These are phyloP conservation scores for Cystofilobasidium macerans DNA, from an alignment of 768 basidiomycete species.

Conservation along the genomic window DNA sequence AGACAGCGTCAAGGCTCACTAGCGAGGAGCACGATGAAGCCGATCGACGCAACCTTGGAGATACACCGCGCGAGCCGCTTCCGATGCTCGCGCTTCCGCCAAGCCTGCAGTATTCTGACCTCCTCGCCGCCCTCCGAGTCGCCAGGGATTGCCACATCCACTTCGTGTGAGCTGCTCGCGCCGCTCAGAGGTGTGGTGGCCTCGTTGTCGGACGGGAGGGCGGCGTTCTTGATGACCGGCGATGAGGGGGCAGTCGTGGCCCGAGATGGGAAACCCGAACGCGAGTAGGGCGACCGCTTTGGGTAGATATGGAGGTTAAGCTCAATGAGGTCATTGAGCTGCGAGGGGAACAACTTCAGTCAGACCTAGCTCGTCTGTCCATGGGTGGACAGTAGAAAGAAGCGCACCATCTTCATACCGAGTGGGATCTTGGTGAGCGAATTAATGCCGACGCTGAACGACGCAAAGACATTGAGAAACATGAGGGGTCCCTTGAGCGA, in stretches of 20 bases:
- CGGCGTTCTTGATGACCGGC: not conserved
- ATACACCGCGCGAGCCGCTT: slow-evolving; percentile 33
- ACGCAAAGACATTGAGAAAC: slow-evolving; percentile 56
- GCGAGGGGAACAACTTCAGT: slow-evolving; percentile 8
- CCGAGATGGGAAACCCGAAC: slow-evolving; percentile 8
- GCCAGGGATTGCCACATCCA: slow-evolving; percentile 34
- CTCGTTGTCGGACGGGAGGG: slow-evolving; percentile 23
- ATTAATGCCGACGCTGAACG: slow-evolving; percentile 53
- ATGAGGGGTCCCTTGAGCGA: slow-evolving; percentile 57
- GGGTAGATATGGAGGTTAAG: slow-evolving; percentile 58
- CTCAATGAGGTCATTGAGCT: slow-evolving; percentile 76
- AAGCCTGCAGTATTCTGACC: not conserved
- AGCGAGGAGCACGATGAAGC: slow-evolving; percentile 56
- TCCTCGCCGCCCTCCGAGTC: slow-evolving; percentile 5
- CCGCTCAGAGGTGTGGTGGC: not conserved
- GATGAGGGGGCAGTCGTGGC: slow-evolving; percentile 2
- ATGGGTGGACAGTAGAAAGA: not conserved
- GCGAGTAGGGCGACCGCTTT: not conserved
- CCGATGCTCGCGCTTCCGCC: slow-evolving; percentile 13
- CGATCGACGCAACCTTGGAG: slow-evolving; percentile 52
- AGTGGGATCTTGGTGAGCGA: slow-evolving; percentile 48
- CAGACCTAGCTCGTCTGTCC: not conserved
- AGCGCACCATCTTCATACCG: slow-evolving; percentile 19
- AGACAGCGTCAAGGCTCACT: slow-evolving; percentile 38
- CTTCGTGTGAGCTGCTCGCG: slow-evolving; percentile 22